phyloP scores from a whole-genome alignment of 1,284 basidiomycete genomes.

The Trametes versicolor region DNA sequence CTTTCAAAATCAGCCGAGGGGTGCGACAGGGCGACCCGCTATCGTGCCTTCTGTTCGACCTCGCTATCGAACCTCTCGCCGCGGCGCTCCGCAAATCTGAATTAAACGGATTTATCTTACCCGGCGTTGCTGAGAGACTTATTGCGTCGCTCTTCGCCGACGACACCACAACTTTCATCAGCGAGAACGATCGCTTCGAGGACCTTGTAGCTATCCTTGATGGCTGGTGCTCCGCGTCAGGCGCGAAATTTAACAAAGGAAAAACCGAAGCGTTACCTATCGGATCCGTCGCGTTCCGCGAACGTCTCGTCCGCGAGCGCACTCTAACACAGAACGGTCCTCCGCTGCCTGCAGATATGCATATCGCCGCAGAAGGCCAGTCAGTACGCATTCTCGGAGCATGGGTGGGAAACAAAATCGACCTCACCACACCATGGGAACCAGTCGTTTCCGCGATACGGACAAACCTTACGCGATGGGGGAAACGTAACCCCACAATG shows the following conservation, averaged over 20 bases:
- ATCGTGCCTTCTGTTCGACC: background rate
- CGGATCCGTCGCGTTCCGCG: background rate
- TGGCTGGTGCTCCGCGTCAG: background rate
- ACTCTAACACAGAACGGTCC: too few species aligned
- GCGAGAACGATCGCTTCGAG: background rate
- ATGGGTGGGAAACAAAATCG: constrained; percentile 43
- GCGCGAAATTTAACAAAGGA: constrained; percentile 11
- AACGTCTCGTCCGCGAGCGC: too few species aligned
- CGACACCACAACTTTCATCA: constrained; percentile 10
- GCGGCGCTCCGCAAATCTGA: background rate
- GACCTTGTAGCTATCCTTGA: background rate
- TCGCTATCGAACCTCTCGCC: background rate
- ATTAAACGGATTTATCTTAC: constrained; percentile 18
- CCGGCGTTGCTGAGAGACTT: constrained; percentile 6
- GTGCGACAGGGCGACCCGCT: background rate
- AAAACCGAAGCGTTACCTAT: constrained; percentile 12
- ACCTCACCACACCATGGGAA: constrained; percentile 37
- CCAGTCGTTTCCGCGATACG: constrained; percentile 32
- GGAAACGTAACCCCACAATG: constrained; percentile 27
- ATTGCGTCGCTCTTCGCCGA: constrained; percentile 13
- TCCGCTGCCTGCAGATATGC: too few species aligned
- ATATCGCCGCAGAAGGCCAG: too few species aligned
- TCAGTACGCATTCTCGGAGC: constrained; percentile 46
- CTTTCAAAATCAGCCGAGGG: background rate
- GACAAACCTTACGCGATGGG: constrained; percentile 30